Conservation (phyloP, 805 yeast genomes). For the Metschnikowia lunata region DNA sequence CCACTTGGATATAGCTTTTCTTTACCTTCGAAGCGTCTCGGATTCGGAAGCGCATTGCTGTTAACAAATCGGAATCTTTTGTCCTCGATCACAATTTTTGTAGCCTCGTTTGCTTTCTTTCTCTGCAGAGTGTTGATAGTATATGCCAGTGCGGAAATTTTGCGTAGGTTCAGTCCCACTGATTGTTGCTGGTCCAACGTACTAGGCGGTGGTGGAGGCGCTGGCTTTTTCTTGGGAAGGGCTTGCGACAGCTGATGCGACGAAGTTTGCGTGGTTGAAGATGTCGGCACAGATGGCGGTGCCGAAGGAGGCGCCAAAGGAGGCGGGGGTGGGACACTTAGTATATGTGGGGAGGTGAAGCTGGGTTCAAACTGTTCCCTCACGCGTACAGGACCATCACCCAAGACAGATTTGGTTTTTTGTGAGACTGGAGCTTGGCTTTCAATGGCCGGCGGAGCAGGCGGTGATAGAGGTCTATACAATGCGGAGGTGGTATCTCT, state of each 20-base stretch:
- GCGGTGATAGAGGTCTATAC: conserved; percentile 12
- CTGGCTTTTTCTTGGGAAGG: conserved; percentile 19
- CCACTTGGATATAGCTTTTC: conserved; percentile 91
- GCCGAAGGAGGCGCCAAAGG: conserved; percentile 1
- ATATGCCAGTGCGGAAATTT: conserved; percentile 61
- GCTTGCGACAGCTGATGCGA: conserved; percentile 16
- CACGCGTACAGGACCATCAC: neutral
- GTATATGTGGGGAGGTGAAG: neutral
- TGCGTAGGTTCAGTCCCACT: conserved; percentile 50
- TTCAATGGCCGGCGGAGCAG: neutral
- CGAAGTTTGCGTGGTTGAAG: conserved; percentile 8
- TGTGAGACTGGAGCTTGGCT: neutral
- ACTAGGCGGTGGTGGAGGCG: conserved; percentile 27
- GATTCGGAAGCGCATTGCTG: conserved; percentile 71
- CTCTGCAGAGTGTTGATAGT: conserved; percentile 46
- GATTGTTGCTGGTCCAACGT: conserved; percentile 39
- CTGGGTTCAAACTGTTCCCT: conserved; percentile 1
- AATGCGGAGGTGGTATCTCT: conserved; percentile 21
- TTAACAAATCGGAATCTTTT: conserved; percentile 65
- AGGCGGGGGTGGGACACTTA: conserved; percentile 1
- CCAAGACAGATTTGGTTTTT: neutral
- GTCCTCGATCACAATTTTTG: conserved; percentile 58
- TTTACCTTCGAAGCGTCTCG: conserved; percentile 67
- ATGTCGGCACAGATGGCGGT: conserved; percentile 1
- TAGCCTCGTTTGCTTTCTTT: conserved; percentile 13